phyloP scores from a whole-genome alignment of 805 yeast species.

The Metschnikowia cubensis region DNA sequence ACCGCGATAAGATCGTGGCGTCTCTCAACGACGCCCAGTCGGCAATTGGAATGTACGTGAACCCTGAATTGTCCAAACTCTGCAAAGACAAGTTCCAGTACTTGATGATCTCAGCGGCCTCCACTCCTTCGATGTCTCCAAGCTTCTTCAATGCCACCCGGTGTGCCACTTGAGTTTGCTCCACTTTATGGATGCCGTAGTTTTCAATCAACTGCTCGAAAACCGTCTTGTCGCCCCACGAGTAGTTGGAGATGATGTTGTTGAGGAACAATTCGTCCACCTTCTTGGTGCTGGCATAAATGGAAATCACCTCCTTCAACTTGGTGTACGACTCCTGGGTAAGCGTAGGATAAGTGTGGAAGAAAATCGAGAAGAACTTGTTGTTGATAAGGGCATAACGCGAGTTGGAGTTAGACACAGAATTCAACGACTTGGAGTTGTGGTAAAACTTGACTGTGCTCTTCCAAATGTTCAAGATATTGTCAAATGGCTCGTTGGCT shows the following conservation, averaged over 20 bases:
- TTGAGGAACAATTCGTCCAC: conserved; percentile 82
- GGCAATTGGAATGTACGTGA: conserved; percentile 68
- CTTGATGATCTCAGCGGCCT: conserved; percentile 47
- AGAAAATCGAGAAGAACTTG: conserved; percentile 64
- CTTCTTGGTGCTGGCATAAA: conserved; percentile 52
- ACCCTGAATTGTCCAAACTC: conserved; percentile 49
- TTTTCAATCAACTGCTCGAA: conserved; percentile 60
- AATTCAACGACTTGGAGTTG: conserved; percentile 39
- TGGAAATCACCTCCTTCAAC: conserved; percentile 52
- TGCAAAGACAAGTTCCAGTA: conserved; percentile 52
- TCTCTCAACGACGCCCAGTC: conserved; percentile 83
- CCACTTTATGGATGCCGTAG: conserved; percentile 53
- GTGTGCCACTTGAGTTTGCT: conserved; percentile 64
- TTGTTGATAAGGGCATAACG: conserved; percentile 70
- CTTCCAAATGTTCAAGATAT: conserved; percentile 59
- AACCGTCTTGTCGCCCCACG: conserved; percentile 65
- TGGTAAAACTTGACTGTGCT: conserved; percentile 54
- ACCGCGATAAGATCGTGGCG: conserved; percentile 55
- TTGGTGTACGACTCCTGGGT: conserved; percentile 53
- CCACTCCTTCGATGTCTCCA: conserved; percentile 56
- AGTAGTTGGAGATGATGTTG: conserved; percentile 62
- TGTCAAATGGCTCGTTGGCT: conserved; percentile 52
- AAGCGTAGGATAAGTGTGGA: conserved; percentile 50
- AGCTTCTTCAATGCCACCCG: conserved; percentile 70
- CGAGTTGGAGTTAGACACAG: conserved; percentile 47